phyloP scores from a whole-genome alignment of 2,329 filamentous ascomycete genomes.

The Ilyonectria mors-panacis region DNA sequence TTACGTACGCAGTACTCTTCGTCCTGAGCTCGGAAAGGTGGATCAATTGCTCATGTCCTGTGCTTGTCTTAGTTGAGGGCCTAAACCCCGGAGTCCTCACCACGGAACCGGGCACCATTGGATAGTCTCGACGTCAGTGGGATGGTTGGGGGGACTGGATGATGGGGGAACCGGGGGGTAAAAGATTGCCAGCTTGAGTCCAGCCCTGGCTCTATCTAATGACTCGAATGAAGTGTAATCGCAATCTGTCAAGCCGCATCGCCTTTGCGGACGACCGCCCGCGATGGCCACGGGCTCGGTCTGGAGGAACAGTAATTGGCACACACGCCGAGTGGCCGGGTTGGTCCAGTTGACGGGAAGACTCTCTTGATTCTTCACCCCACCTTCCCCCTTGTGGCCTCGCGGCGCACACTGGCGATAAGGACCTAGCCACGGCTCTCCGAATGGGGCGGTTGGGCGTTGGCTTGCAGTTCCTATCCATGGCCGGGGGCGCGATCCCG shows the following conservation, averaged over 20 bases:
- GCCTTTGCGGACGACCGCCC: conserved; percentile 22
- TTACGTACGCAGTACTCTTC: conserved; percentile 17
- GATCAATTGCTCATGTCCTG: conserved; percentile 33
- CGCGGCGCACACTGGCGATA: conserved; percentile 29
- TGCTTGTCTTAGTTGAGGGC: conserved; percentile 12
- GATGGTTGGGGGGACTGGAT: conserved; percentile 40
- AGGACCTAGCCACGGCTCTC: conserved; percentile 22
- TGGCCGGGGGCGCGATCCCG: not conserved
- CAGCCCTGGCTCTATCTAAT: conserved; percentile 36
- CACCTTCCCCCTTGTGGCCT: conserved; percentile 38
- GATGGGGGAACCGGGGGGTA: conserved; percentile 21
- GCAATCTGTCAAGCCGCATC: conserved; percentile 27
- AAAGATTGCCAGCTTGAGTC: conserved; percentile 23
- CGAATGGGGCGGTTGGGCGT: conserved; percentile 30
- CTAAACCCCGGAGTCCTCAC: conserved; percentile 41
- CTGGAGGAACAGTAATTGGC: conserved; percentile 41
- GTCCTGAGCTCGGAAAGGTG: conserved; percentile 14
- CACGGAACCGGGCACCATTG: conserved; percentile 39
- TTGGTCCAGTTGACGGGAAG: conserved; percentile 14
- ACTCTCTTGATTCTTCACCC: conserved; percentile 24
- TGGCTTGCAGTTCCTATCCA: conserved; percentile 10
- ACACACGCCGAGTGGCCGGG: conserved; percentile 36
- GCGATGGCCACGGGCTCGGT: conserved; percentile 23
- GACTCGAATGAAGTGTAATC: conserved; percentile 33
- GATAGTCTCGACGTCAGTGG: conserved; percentile 39